Conservation (phyloP, 164 flowering plant species). For the Litsea cubeba region DNA sequence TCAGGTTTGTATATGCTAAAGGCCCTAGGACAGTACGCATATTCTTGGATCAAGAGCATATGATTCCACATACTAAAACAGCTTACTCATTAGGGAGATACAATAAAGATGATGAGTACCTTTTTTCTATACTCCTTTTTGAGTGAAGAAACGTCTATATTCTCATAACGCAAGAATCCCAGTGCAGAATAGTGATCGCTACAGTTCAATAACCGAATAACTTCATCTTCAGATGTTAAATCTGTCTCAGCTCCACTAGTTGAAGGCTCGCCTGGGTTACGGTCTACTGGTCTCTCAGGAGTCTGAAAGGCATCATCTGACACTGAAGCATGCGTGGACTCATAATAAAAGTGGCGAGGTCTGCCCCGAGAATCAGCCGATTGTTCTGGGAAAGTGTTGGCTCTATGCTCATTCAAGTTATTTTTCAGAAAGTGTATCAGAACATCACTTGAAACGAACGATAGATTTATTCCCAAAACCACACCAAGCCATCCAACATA, state of each 20-base stretch:
- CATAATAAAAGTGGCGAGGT: conserved; percentile 34
- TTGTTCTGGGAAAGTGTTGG: conserved; percentile 37
- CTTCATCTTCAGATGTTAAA: conserved; percentile 86
- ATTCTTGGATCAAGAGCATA: neutral
- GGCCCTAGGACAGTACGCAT: neutral
- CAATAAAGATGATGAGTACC: conserved; percentile 30
- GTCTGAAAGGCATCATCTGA: conserved; percentile 30
- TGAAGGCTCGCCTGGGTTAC: conserved; percentile 69
- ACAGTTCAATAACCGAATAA: conserved; percentile 74
- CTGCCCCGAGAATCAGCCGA: conserved; percentile 36
- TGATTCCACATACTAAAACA: neutral
- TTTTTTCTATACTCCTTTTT: conserved; percentile 89
- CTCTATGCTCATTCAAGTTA: conserved; percentile 45
- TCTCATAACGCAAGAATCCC: conserved; percentile 69
- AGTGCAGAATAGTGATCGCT: conserved; percentile 82
- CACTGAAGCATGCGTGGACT: conserved; percentile 34
- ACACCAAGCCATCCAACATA: conserved; percentile 88
- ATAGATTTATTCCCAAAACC: conserved; percentile 63
- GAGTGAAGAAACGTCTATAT: conserved; percentile 62
- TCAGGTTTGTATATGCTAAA: neutral
- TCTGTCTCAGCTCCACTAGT: conserved; percentile 82
- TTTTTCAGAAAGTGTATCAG: conserved; percentile 65
- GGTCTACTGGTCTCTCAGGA: conserved; percentile 47
- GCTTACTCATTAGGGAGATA: neutral
- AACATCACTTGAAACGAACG: conserved; percentile 87